These are phyloP conservation scores for Globisporangium radiosum DNA, from an alignment of 352 stramenopile genomes.

Conservation along the genomic window DNA sequence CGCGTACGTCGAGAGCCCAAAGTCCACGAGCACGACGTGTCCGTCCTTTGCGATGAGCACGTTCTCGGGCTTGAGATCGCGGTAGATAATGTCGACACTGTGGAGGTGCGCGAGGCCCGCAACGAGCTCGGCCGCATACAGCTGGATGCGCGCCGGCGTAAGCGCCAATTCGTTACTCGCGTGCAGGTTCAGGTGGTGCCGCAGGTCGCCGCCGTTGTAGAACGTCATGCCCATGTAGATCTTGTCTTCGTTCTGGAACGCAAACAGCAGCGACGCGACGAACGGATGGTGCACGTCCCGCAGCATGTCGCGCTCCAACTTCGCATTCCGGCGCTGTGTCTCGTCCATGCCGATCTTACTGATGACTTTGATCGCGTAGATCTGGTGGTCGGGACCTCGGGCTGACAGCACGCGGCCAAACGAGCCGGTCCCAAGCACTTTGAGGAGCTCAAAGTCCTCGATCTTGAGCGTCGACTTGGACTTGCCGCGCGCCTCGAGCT, in stretches of 20 bases:
- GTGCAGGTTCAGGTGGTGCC: constrained; percentile 72
- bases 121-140: constrained; percentile 84
- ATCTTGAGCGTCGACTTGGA: constrained; percentile 78
- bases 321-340: constrained; percentile 69
- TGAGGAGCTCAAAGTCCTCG: constrained; percentile 84
- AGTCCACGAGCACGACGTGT: constrained; percentile 87
- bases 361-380: constrained; percentile 88
- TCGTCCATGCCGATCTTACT: constrained; percentile 87
- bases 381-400: constrained; percentile 47
- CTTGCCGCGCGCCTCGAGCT: constrained; percentile 38
- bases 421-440: constrained; percentile 77
- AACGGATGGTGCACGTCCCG: constrained; percentile 94
- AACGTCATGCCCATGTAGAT: constrained; percentile 99
- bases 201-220: constrained; percentile 95
- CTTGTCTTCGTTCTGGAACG: constrained; percentile 97
- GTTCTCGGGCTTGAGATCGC: constrained; percentile 87
- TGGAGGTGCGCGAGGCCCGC: constrained; percentile 83
- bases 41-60: constrained; percentile 86
- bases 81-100: constrained; percentile 87
- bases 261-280: constrained; percentile 95
- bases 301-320: constrained; percentile 94
- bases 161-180: constrained; percentile 58
- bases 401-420: constrained; percentile 82
- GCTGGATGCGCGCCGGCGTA: constrained; percentile 63
- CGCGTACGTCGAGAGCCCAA: constrained; percentile 84